Percentiles rank a stretch among this genome's conserved stretches.
Evolutionary conservation across 1,284 basidiomycete genomes (phyloP).

Genomic region (Malassezia vespertilionis): DNA sequence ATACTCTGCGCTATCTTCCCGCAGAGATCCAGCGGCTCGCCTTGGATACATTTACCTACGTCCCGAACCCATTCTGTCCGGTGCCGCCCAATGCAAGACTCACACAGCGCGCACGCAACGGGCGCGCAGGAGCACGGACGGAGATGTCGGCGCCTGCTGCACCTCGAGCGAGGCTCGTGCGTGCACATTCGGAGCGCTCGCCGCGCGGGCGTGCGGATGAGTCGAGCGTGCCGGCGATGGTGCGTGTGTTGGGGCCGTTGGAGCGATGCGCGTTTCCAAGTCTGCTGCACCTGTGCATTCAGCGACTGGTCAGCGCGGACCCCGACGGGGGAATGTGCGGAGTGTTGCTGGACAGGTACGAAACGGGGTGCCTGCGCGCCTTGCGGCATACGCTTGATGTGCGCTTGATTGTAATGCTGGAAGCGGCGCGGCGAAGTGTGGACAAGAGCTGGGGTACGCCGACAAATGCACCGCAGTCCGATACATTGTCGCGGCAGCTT

Average conservation of each 20-base stretch:
- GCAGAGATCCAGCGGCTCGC: slow-evolving; percentile 39
- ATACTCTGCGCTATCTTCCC: slow-evolving; percentile 33
- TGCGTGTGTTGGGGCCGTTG: slow-evolving; percentile 22
- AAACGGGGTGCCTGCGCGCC: slow-evolving; percentile 31
- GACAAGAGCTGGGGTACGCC: slow-evolving; percentile 30
- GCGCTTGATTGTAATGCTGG: slow-evolving; percentile 23
- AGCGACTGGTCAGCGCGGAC: slow-evolving; percentile 27
- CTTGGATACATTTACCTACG: slow-evolving; percentile 33
- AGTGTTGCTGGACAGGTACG: slow-evolving; percentile 34
- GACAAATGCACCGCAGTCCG: slow-evolving; percentile 10
- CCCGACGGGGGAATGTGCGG: slow-evolving; percentile 13
- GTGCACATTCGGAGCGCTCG: slow-evolving; percentile 19
- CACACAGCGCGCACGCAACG: slow-evolving; percentile 13
- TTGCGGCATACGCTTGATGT: slow-evolving; percentile 24
- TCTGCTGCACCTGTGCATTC: slow-evolving; percentile 33
- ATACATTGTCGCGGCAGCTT: background rate
- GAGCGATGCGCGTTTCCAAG: slow-evolving; percentile 18
- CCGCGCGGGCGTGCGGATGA: slow-evolving; percentile 16
- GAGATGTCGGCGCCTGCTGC: background rate
- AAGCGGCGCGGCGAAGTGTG: slow-evolving; percentile 37
- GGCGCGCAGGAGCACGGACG: background rate
- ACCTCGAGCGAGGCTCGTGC: slow-evolving; percentile 1
- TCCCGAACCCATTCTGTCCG: slow-evolving; percentile 36
- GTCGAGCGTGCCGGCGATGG: slow-evolving; percentile 1
- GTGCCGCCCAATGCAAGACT: slow-evolving; percentile 21